Evolutionary conservation across 2,329 filamentous ascomycete genomes (phyloP), one percentile per base, ranked within the genome.

Genomic region (Arthroderma sp.): DNA sequence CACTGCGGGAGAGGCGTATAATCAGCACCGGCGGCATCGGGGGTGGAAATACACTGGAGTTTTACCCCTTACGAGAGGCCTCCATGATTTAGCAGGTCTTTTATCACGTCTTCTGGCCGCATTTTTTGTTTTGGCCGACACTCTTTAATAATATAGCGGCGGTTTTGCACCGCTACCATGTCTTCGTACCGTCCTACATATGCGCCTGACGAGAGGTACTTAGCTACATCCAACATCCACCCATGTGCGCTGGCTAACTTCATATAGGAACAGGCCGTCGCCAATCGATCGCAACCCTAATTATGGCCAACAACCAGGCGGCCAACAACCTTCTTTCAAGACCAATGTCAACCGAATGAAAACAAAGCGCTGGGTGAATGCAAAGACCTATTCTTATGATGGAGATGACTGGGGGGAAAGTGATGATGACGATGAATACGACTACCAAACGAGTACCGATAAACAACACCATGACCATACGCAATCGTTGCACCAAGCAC

Each of bases 311-410:
- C 15, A 22, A 22, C 15, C 15, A 22, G 15, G 15, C 15, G 15
- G 15, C 15, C 69, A 70, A 43, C 66, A 71, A 28, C 63, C 74
- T 29, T 75, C 73, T 28, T 94, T 88, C 66, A 83, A 84, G 61
- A 78, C 86, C 42, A 93, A 94, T 61, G 80, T 95, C 40, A 89
- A 85, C 65, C 80, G 89, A 49, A 76, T 80, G 45, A 94, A 94
- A 68, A 95, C 88, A 45, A 84, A 81, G 65, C 94, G 94, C 75
- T 96, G 89, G 89, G 82, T 89, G 33, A 83, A 94, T 57, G 89
- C 89, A 32, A 89, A 88, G 63, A 73, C 78, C 47, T 80, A 83
- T 55, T 84, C 78, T 58, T 96, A 96, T 58, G 88, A 89, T 56
- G 89, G 88, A 50, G 87, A 93, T 56, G 89, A 94, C 58, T 95